A percentile compares a stretch with the other conserved stretches of the same genome.
Conservation (phyloP, 2,329 filamentous ascomycete species). For the Aureobasidium zeae region DNA sequence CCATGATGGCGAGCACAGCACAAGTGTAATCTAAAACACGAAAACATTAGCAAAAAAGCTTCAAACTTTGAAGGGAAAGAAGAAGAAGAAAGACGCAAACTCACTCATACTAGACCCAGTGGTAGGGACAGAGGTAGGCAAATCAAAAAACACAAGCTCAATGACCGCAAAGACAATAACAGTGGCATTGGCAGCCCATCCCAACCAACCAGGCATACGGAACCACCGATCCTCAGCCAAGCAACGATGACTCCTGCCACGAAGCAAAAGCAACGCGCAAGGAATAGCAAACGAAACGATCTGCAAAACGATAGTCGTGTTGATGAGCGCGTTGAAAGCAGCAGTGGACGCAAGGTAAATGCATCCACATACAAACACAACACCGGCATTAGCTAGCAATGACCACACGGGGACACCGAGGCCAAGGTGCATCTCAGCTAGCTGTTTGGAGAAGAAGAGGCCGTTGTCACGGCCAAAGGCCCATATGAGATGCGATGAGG, state of each 20-base stretch:
- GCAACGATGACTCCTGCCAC: conserved; percentile 13
- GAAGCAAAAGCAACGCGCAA: conserved; percentile 17
- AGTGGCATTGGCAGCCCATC: conserved; percentile 16
- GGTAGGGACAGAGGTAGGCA: conserved; percentile 2
- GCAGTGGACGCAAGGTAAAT: conserved; percentile 20
- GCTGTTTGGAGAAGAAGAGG: conserved; percentile 43
- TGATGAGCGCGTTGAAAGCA: conserved; percentile 21
- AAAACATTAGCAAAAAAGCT: neutral
- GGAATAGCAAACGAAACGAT: conserved; percentile 20
- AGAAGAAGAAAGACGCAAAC: neutral
- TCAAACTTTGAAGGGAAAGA: too few species aligned
- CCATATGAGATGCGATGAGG: conserved; percentile 36
- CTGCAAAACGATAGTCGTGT: conserved; percentile 19
- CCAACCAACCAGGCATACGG: conserved; percentile 13
- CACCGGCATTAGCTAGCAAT: conserved; percentile 41
- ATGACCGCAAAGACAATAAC: conserved; percentile 13
- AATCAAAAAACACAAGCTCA: conserved; percentile 18
- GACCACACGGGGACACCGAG: conserved; percentile 49
- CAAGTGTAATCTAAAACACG: conserved; percentile 5
- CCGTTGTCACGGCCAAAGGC: conserved; percentile 48
- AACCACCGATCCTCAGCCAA: conserved; percentile 16
- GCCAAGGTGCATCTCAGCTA: conserved; percentile 40
- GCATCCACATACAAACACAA: conserved; percentile 34
- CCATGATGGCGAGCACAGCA: conserved; percentile 4
- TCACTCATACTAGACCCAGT: conserved; percentile 8